Base-by-base conservation (phyloP, 2,329 filamentous ascomycete species). In the Xylariaceae sp. region DNA sequence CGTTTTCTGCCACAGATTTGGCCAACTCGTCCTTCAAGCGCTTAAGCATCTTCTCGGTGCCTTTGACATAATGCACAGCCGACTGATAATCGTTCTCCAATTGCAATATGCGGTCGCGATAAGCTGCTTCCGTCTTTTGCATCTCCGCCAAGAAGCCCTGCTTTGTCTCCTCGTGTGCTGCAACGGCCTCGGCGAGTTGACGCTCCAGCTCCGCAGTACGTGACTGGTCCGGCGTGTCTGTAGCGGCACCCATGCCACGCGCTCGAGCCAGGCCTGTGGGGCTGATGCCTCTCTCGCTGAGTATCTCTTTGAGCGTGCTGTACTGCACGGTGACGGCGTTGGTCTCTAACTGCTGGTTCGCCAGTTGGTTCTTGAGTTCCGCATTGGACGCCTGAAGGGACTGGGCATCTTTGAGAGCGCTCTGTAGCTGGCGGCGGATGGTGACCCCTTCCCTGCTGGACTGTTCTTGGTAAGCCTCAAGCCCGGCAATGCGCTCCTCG, bases 31-130 rank as follows among this genome's bases (percentile, higher is more conserved):
- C 88, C 69, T 97, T 97, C 74, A 98, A 90, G 63, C 94, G 90
- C 64, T 92, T 89, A 34, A 98, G 77, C 88, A 98, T 96, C 74
- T 96, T 97, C 65, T 98, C 92, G 2, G 92, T 97, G 42, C 92
- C 92, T 64, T 95, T 94, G 51, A 98, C 87, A 57, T 98, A 98
- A 63, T 96, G 92, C 34, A 97, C 89, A 12, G 92, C 90, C 29
- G 92, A 95, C 63, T 96, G 88, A 60, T 98, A 96, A 61, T 98
- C 92, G 59, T 89, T 94, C 65, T 97, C 89, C 21, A 98, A 78
- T 59, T 95, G 89, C 43, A 87, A 78, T 36, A 98, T 74, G 63
- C 96, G 96, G 60, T 96, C 89, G 46, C 89, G 85, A 66, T 94
- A 97, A 32, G 85, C 78, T 39, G 80, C 75, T 59, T 94, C 90